These are phyloP conservation scores for Sordariomycetes sp. DNA, from an alignment of 2,329 filamentous ascomycete genomes.

Conservation along the genomic window DNA sequence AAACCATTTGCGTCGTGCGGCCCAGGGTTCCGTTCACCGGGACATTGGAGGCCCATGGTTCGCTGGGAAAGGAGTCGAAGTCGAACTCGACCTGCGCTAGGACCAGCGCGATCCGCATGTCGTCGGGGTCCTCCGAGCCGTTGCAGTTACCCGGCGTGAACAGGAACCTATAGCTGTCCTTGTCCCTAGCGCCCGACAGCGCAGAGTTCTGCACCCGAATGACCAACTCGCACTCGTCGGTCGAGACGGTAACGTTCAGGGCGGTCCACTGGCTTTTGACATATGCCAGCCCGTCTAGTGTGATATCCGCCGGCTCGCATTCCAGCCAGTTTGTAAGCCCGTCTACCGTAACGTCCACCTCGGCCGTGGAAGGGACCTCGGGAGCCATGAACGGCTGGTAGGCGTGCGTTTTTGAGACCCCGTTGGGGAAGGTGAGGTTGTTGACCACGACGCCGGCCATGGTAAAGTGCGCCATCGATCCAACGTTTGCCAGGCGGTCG, in stretches of 20 bases:
- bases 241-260: slow-evolving; percentile 17
- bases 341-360: slow-evolving; percentile 17
- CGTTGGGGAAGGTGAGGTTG: slow-evolving; percentile 18
- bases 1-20: slow-evolving; percentile 14
- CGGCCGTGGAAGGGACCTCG: slow-evolving; percentile 10
- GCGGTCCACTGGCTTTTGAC: slow-evolving; percentile 8
- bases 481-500: slow-evolving; percentile 11
- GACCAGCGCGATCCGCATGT: slow-evolving; percentile 13
- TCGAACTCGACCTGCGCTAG: slow-evolving; percentile 10
- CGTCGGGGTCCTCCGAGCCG: slow-evolving; percentile 8
- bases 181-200: background rate
- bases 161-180: slow-evolving; percentile 7
- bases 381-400: slow-evolving; percentile 18
- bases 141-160: slow-evolving; percentile 11
- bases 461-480: slow-evolving; percentile 16
- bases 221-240: slow-evolving; percentile 6
- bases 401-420: slow-evolving; percentile 17
- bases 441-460: slow-evolving; percentile 12
- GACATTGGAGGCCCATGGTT: slow-evolving; percentile 3
- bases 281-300: slow-evolving; percentile 12
- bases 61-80: slow-evolving; percentile 1
- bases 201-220: background rate
- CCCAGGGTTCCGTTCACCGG: slow-evolving; percentile 9
- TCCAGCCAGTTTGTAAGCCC: slow-evolving; percentile 18
- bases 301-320: slow-evolving; percentile 15